Base-by-base conservation (phyloP, 2,329 filamentous ascomycete genomes). In the Fusarium nygamai region DNA sequence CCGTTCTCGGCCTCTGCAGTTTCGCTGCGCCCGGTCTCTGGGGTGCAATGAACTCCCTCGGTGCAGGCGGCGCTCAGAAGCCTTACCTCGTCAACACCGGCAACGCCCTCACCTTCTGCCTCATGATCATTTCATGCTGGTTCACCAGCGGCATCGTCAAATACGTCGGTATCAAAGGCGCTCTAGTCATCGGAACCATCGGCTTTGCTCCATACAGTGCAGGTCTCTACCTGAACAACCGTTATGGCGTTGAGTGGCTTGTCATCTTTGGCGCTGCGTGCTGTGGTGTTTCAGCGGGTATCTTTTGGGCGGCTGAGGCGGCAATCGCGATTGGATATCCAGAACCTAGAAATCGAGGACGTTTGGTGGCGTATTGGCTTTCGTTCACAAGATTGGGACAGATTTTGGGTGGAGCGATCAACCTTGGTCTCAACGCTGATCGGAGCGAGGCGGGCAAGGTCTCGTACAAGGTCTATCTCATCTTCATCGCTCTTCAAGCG, bases 401-500 rank as follows among this genome's bases (percentile, higher is more conserved):
- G 38, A 75, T 78, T 17, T 79, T 93, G 1, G 92, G 92, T 3
- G 92, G 91, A 11, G 90, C 90, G 1, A 90, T 93, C 74, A 92
- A 92, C 54, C 81, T 93, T 2, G 90, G 90, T 0, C 81, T 93
- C 13, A 93, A 93, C 73, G 85, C 84, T 0, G 77, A 89, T 56
- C 83, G 86, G 0, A 84, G 86, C 62, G 78, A 86, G 39, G 87
- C 87, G 1, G 92, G 91, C 1, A 87, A 89, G 50, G 90, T 93
- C 0, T 91, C 89, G 0, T 93, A 92, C 70, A 87, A 86, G 0
- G 91, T 93, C 0, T 93, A 90, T 74, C 82, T 91, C 14, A 82
- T 92, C 13, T 93, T 94, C 76, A 92, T 93, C 63, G 90, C 88
- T 0, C 81, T 94, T 0, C 92, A 93, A 75, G 88, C 88, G 1